These are phyloP conservation scores for Hansenula sp. DNA, from an alignment of 1,139 yeast genomes.

Conservation along the genomic window DNA sequence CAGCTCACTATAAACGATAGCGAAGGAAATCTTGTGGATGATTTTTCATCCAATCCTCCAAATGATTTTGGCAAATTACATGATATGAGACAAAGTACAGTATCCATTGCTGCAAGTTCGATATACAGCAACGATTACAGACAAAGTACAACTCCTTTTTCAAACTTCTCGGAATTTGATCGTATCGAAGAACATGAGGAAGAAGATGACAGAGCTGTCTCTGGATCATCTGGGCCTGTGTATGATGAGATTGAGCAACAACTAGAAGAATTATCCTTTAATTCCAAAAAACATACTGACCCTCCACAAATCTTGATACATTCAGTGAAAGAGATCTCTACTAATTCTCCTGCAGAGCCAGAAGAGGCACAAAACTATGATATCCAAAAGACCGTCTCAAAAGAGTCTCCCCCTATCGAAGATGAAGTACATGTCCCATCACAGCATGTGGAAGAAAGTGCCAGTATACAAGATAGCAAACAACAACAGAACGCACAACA, in stretches of 20 bases:
- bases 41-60: background rate
- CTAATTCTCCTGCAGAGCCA: background rate
- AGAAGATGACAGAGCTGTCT: background rate
- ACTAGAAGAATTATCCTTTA: constrained; percentile 7
- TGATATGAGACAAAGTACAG: background rate
- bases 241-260: constrained; percentile 15
- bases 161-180: background rate
- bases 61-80: background rate
- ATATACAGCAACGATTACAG: background rate
- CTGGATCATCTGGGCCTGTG: background rate
- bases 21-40: constrained; percentile 3
- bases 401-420: no score
- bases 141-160: background rate
- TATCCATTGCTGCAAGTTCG: constrained; percentile 2
- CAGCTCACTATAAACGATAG: constrained; percentile 13
- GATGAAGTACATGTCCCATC: no score
- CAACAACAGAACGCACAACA: background rate
- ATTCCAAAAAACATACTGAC: constrained; percentile 3
- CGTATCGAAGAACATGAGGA: background rate
- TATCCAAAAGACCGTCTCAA: no score
- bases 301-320: constrained; percentile 11
- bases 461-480: no score
- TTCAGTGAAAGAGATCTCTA: constrained; percentile 8
- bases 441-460: no score
- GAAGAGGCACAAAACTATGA: background rate